phyloP scores from a whole-genome alignment of 192 early-diverging fungal genomes.

The Linnemannia exigua region DNA sequence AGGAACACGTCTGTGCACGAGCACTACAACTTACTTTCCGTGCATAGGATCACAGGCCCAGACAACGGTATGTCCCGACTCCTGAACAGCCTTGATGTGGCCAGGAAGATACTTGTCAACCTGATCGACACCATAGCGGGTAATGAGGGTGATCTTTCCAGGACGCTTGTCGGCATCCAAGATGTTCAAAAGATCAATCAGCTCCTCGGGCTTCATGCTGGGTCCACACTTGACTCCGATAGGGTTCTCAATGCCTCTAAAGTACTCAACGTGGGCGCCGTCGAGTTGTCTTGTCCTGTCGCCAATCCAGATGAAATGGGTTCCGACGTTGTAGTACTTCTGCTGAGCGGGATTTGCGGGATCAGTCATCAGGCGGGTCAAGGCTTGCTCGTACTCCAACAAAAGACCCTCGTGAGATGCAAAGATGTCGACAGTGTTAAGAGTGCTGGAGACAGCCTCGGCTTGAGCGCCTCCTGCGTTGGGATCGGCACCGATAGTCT shows the following conservation, averaged over 20 bases:
- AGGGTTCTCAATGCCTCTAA: slow-evolving; percentile 97
- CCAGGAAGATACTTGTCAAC: slow-evolving; percentile 86
- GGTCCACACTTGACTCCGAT: slow-evolving; percentile 98
- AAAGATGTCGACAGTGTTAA: slow-evolving; percentile 91
- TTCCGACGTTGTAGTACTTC: slow-evolving; percentile 92
- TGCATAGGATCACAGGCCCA: slow-evolving; percentile 99
- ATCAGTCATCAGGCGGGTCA: slow-evolving; percentile 79
- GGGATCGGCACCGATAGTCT: slow-evolving; percentile 89
- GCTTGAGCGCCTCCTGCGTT: slow-evolving; percentile 19
- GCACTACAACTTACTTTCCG: slow-evolving; percentile 77
- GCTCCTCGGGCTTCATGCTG: slow-evolving; percentile 88
- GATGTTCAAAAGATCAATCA: slow-evolving; percentile 86
- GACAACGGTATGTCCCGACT: slow-evolving; percentile 88
- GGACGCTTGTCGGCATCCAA: slow-evolving; percentile 89
- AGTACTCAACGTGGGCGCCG: slow-evolving; percentile 97
- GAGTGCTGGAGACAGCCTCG: slow-evolving; percentile 47
- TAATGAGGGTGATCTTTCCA: slow-evolving; percentile 96
- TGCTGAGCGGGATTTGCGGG: slow-evolving; percentile 59
- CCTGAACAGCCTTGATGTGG: slow-evolving; percentile 93
- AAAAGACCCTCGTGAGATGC: slow-evolving; percentile 97
- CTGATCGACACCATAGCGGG: slow-evolving; percentile 93
- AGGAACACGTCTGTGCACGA: not conserved
- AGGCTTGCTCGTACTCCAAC: slow-evolving; percentile 91
- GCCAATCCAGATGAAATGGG: slow-evolving; percentile 99
- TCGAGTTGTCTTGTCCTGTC: slow-evolving; percentile 96